Evolutionary conservation across 192 early-diverging fungal species (phyloP), one percentile per base, ranked within the genome.

Genomic region (Podila minutissima): DNA sequence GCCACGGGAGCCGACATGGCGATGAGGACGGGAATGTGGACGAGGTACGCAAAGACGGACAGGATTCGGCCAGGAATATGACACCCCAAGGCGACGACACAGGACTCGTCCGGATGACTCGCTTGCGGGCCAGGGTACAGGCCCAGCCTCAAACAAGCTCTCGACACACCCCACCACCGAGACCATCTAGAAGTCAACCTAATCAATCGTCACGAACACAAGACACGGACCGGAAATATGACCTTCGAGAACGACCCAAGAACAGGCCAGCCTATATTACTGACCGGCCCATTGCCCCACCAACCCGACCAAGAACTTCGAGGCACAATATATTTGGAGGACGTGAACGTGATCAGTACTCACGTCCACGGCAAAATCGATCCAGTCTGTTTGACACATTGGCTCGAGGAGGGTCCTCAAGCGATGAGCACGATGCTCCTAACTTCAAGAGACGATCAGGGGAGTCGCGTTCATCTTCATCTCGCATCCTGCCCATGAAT

Each of bases 401-500:
- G n/a, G 66, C 61, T 19, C 71, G 71, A 7, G 77, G 63, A 38
- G 77, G 28, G n/a, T 81, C 77, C 28, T 72, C 70, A 22, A 66
- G 67, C 28, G 77, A 81, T 41, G 77, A 81, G 3, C 59, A 50
- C n/a, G 71, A 66, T 29, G 20, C 64, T 10, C 67, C 60, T 0
- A 73, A 31, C 49, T 73, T 73, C 62, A 81, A 73, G 28, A 68
- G 77, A 28, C 61, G 71, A 2, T 46, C 61, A 37, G 71, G 77
- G 1, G 70, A 79, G 11, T 59, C 69, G 3, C 69, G 75, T 19
- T 35, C 53, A 12, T 81, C 77, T 11, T 71, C 69, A 0, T 81
- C 77, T 29, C 57, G 77, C 4, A 73, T 81, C 22, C 62, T 81
- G 7, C 77, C 77, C n/a, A 81, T 81, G 77, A 81, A 81, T 55